Conservation (phyloP, 768 basidiomycete species). For the Macrocybe gigantea region DNA sequence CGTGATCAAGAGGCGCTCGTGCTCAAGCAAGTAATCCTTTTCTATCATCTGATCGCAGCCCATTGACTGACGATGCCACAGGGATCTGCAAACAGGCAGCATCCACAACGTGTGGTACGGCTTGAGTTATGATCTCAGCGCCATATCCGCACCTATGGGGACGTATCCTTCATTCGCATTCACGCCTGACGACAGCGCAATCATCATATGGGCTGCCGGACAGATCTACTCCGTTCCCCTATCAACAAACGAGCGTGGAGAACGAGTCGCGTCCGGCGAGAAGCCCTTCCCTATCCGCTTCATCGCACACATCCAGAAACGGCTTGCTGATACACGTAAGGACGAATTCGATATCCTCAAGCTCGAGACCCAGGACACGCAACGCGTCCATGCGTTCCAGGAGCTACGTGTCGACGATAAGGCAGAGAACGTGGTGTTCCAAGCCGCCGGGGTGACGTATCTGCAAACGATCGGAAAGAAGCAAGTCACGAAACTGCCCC, state of each 20-base stretch:
- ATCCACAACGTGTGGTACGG: slow-evolving; percentile 63
- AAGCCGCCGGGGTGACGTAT: slow-evolving; percentile 60
- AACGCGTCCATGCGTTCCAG: slow-evolving; percentile 57
- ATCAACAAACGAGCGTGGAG: slow-evolving; percentile 42
- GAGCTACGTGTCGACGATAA: slow-evolving; percentile 51
- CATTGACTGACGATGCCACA: slow-evolving; percentile 15
- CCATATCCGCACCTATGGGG: slow-evolving; percentile 69
- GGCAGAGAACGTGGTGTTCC: slow-evolving; percentile 53
- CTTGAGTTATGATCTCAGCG: slow-evolving; percentile 59
- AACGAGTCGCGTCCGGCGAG: slow-evolving; percentile 35
- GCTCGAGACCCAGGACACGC: slow-evolving; percentile 46
- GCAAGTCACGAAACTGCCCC: slow-evolving; percentile 35
- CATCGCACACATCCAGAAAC: slow-evolving; percentile 57
- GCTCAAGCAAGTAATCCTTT: slow-evolving; percentile 46
- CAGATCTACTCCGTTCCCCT: slow-evolving; percentile 63
- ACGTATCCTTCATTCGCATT: slow-evolving; percentile 77
- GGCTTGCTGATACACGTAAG: slow-evolving; percentile 53
- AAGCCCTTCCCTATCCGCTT: slow-evolving; percentile 49
- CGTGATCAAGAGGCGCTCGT: slow-evolving; percentile 70
- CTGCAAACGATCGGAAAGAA: slow-evolving; percentile 36
- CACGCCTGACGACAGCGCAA: slow-evolving; percentile 47
- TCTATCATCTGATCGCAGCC: not conserved
- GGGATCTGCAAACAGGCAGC: slow-evolving; percentile 63
- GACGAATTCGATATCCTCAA: slow-evolving; percentile 43
- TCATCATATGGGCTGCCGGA: slow-evolving; percentile 73